Evolutionary conservation across 75 land plant species (phyloP), one percentile per base, ranked within the genome.

Genomic region (Azolla pinnata): DNA sequence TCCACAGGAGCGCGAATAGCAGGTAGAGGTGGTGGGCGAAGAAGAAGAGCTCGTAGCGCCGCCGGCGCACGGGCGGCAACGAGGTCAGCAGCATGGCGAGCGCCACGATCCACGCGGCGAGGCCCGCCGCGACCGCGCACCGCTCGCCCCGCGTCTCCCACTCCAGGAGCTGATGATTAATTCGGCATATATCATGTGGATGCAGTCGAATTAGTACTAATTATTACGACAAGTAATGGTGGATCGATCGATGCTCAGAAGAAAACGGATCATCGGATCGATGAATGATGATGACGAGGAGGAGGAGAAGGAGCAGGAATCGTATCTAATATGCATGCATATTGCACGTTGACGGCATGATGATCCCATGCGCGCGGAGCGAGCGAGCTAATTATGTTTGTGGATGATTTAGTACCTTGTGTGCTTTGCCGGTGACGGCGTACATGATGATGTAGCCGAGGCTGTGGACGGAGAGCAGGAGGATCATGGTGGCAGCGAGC

Each of bases 401-500:
- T n/a, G n/a, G n/a, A n/a, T n/a, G n/a, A n/a, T n/a, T n/a, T n/a
- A n/a, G n/a, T n/a, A n/a, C n/a, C n/a, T n/a, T n/a, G n/a, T n/a
- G n/a, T n/a, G n/a, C n/a, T 60, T 44, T 4, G 9, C 44, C 19
- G 1, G 44, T 7, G 16, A 5, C 4, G 2, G 7, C 20, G 14
- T 38, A 59, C 21, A 40, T 4, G 3, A 59, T 21, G 54, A 59
- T 24, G 44, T 74, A 88, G 30, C 56, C 67, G n/a, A 83, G 16
- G 17, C 91, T 80, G 61, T 92, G 97, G 0, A 73, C 61, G 17
- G 82, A 78, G 27, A 93, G 72, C 2, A 93, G 18, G 2, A 60
- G 23, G 87, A 93, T 87, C 26, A 83, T 85, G 23, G 81, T 75
- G 68, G 85, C 90, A 33, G 97, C 97, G 46, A 88, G 66, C 97